A percentile compares a stretch with the other conserved stretches of the same genome.
Evolutionary conservation across 495 filamentous ascomycete genomes (phyloP).

Genomic region (Lasiosphaeria ovina): DNA sequence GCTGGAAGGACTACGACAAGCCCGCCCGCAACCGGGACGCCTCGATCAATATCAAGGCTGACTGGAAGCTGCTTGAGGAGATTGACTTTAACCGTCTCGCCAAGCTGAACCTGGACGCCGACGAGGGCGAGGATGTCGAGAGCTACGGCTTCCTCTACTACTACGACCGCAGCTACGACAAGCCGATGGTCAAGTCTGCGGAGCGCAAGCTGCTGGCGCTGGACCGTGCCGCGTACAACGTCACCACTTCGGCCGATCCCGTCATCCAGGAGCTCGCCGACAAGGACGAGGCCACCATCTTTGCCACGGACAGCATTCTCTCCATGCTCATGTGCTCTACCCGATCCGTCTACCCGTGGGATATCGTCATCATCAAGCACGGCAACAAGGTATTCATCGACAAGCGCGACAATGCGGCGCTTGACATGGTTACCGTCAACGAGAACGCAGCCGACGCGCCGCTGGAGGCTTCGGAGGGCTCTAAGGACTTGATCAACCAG

Average conservation of each 20-base stretch:
- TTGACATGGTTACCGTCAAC: constrained; percentile 98
- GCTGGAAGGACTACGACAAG: constrained; percentile 99
- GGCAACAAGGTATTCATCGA: constrained; percentile 97
- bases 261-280: constrained; percentile 96
- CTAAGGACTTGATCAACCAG: constrained; percentile 92
- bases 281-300: constrained; percentile 94
- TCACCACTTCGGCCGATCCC: constrained; percentile 91
- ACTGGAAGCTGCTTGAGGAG: constrained; percentile 95
- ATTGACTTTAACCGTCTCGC: constrained; percentile 93
- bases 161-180: constrained; percentile 94
- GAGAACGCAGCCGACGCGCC: constrained; percentile 98
- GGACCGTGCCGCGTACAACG: constrained; percentile 95
- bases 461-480: constrained; percentile 83
- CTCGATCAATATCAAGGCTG: constrained; percentile 87
- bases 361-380: constrained; percentile 85
- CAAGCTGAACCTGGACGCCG: constrained; percentile 92
- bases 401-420: constrained; percentile 86
- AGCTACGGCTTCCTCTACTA: constrained; percentile 95
- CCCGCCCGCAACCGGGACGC: constrained; percentile 93
- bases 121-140: constrained; percentile 92
- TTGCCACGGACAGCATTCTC: constrained; percentile 92
- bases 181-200: constrained; percentile 79
- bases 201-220: constrained; percentile 83
- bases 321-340: constrained; percentile 99
- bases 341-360: constrained; percentile 95